Evolutionary conservation across 331 rosid genomes (phyloP).

Genomic region (Spiraea crenata): DNA sequence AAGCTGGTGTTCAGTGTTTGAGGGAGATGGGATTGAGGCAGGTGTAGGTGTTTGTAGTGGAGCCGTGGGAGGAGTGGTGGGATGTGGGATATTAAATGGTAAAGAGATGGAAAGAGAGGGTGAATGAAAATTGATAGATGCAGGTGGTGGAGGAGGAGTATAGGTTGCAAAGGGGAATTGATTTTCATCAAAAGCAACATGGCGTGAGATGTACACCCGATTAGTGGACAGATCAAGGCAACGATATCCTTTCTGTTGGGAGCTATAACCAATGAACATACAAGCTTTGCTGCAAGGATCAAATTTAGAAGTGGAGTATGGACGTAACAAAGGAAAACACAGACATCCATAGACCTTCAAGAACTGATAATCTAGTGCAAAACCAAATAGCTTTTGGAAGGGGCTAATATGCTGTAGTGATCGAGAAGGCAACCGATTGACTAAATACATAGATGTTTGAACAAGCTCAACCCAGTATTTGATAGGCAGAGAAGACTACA

Average conservation of each 20-base stretch:
- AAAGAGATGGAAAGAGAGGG: no score
- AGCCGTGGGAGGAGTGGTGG: no score
- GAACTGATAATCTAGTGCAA: not conserved
- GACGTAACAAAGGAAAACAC: not conserved
- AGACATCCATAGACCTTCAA: not conserved
- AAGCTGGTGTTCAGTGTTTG: no score
- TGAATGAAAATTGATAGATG: not conserved
- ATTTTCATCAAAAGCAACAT: not conserved
- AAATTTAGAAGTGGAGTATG: not conserved
- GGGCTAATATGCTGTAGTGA: not conserved
- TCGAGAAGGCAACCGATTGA: not conserved
- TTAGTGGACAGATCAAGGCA: not conserved
- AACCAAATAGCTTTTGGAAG: not conserved
- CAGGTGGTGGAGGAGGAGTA: not conserved
- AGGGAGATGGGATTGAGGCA: no score
- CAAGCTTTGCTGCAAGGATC: rapidly evolving
- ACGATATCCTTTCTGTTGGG: not conserved
- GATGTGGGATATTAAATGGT: no score
- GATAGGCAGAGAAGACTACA: not conserved
- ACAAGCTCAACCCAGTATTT: not conserved
- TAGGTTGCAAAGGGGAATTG: not conserved
- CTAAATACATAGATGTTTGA: not conserved
- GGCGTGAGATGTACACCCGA: not conserved
- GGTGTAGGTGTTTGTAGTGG: no score
- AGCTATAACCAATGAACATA: not conserved